A percentile compares a stretch with the other conserved stretches of the same genome.
Conservation (phyloP, 2,329 filamentous ascomycete genomes). For the Botrytis paeoniae region DNA sequence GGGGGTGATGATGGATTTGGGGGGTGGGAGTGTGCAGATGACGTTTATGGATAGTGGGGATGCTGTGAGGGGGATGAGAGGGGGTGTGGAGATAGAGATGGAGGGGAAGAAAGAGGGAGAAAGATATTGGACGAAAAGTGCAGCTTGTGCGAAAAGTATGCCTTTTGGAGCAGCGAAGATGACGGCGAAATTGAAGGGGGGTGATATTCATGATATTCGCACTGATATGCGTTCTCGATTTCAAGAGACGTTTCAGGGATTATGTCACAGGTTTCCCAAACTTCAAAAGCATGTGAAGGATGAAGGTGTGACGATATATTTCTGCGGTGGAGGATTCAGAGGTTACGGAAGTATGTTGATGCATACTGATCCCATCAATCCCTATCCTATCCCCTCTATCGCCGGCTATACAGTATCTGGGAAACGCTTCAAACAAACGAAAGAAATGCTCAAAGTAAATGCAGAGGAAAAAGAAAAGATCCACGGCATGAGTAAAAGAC, state of each 20-base stretch:
- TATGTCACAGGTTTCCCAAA: slow-evolving; percentile 45
- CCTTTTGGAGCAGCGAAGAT: slow-evolving; percentile 61
- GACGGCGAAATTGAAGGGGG: slow-evolving; percentile 45
- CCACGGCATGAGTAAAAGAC: slow-evolving; percentile 76
- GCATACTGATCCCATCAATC: slow-evolving; percentile 67
- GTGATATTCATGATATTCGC: slow-evolving; percentile 1
- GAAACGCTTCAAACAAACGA: slow-evolving; percentile 55
- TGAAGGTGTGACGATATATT: slow-evolving; percentile 67
- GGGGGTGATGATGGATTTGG: slow-evolving; percentile 82
- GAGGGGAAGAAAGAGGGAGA: slow-evolving; percentile 20
- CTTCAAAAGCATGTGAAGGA: neutral
- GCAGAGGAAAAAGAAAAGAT: slow-evolving; percentile 52
- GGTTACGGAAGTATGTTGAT: slow-evolving; percentile 90
- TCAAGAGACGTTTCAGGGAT: slow-evolving; percentile 56
- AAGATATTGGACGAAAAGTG: slow-evolving; percentile 52
- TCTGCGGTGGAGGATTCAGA: slow-evolving; percentile 86
- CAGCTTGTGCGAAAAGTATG: slow-evolving; percentile 54
- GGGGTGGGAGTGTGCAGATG: slow-evolving; percentile 68
- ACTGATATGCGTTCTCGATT: slow-evolving; percentile 51
- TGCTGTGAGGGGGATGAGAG: no score
- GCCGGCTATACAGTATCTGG: slow-evolving; percentile 71
- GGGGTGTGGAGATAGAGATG: slow-evolving; percentile 24
- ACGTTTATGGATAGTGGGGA: slow-evolving; percentile 51
- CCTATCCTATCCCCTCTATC: slow-evolving; percentile 81
- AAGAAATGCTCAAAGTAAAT: slow-evolving; percentile 52